Evolutionary conservation across 2,329 filamentous ascomycete species (phyloP).

Genomic region (Arthrocladium fulminans): DNA sequence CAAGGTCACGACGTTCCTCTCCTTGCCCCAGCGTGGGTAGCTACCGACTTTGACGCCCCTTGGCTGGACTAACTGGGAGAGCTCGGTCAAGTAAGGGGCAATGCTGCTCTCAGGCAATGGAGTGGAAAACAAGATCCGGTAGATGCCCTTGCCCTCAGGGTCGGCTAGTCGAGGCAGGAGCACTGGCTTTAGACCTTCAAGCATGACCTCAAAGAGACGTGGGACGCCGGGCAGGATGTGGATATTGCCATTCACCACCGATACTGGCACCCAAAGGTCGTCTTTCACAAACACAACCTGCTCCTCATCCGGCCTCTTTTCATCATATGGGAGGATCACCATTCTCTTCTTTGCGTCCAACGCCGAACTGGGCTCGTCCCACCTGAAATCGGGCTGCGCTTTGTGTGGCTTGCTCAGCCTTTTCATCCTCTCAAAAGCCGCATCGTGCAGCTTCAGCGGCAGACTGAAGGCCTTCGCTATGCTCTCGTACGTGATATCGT

Average conservation of each 20-base stretch:
- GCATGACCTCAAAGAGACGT: constrained; percentile 66
- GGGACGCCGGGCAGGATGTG: constrained; percentile 91
- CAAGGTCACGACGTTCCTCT: constrained; percentile 79
- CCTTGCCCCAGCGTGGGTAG: constrained; percentile 87
- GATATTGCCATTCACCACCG: constrained; percentile 82
- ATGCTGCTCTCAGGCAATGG: constrained; percentile 79
- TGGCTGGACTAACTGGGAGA: constrained; percentile 63
- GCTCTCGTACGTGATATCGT: constrained; percentile 93
- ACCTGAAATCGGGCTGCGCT: constrained; percentile 67
- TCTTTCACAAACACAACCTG: constrained; percentile 73
- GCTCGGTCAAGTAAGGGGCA: constrained; percentile 69
- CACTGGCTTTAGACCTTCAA: constrained; percentile 65
- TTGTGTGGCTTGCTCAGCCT: constrained; percentile 64
- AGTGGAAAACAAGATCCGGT: constrained; percentile 74
- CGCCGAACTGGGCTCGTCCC: constrained; percentile 71
- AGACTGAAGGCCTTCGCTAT: constrained; percentile 84
- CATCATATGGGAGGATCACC: constrained; percentile 75
- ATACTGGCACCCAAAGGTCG: constrained; percentile 82
- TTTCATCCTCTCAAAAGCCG: constrained; percentile 75
- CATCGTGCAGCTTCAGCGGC: constrained; percentile 65
- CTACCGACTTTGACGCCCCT: constrained; percentile 87
- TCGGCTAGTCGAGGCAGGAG: constrained; percentile 65
- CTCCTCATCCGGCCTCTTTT: constrained; percentile 52
- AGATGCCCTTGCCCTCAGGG: constrained; percentile 70
- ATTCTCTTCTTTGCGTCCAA: constrained; percentile 79